Evolutionary conservation across 768 basidiomycete genomes (phyloP), one percentile per base, ranked within the genome.

Genomic region (Gyrodon lividus): DNA sequence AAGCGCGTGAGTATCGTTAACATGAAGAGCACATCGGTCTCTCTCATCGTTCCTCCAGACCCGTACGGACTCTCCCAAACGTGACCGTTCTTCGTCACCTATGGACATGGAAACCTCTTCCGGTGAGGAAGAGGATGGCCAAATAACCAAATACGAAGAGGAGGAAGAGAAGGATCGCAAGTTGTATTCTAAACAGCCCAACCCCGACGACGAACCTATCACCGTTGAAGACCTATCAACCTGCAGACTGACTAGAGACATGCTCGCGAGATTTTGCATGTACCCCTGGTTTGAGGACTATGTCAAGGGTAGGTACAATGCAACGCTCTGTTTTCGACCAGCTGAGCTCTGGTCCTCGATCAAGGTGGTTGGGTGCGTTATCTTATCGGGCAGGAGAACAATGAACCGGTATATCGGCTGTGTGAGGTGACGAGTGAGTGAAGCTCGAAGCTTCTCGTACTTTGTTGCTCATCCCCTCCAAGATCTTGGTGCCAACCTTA

Each of bases 71-170:
- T 84, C 86, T 12, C 84, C 85, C 4, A 82, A 82, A 61, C 80
- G 82, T 17, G 85, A 88, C 43, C 80, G 84, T 22, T 87, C 86
- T 2, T 84, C 88, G 1, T 91, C 90, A 19, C 86, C 89, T 1
- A 88, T 86, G 78, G 88, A 89, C 61, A 91, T 90, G 81, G 90
- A 89, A 42, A 87, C 86, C 23, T 88, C 86, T n/a, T 83, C 85
- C 10, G 77, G 74, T 26, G 88, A 89, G 41, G 92, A 87, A 47
- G 80, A 79, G 50, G 88, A 91, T 56, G 89, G 89, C 0, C 85
- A 87, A 65, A 86, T 90, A 51, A 83, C 76, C 35, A 84, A 83
- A 59, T 77, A 76, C 23, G 86, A 90, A 50, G 84, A 89, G 55
- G 83, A 87, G 57, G 87, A 90, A 61, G 86, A 84, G 61, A 79